A percentile compares a stretch with the other conserved stretches of the same genome.
phyloP scores from a whole-genome alignment of 805 yeast species.

The Cyberlindnera amylophila region DNA sequence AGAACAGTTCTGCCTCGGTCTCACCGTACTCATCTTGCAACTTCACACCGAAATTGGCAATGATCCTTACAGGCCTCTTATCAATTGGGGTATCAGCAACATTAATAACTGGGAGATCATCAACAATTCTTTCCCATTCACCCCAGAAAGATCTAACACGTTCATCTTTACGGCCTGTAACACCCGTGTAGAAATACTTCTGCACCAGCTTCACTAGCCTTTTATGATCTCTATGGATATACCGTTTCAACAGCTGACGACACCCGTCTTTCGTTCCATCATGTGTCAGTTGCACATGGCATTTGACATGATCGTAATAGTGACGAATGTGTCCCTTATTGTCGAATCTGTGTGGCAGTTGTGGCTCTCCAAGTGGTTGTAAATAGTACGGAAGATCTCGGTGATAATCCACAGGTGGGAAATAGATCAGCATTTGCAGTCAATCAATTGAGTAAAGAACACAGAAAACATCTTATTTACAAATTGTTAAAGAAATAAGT shows the following conservation, averaged over 20 bases:
- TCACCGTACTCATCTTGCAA: background rate
- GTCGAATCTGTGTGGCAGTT: slow-evolving; percentile 6
- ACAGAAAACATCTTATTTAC: no score
- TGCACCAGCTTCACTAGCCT: slow-evolving; percentile 1
- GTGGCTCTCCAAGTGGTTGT: background rate
- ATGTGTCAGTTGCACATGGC: slow-evolving; percentile 6
- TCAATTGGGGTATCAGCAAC: slow-evolving; percentile 3
- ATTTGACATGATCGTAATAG: slow-evolving; percentile 9
- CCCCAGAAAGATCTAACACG: slow-evolving; percentile 7
- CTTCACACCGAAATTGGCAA: no score
- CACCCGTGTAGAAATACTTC: slow-evolving; percentile 8
- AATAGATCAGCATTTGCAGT: slow-evolving; percentile 12
- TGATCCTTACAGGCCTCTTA: slow-evolving; percentile 3
- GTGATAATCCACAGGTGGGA: slow-evolving; percentile 3
- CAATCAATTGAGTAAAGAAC: no score
- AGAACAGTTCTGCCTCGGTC: background rate
- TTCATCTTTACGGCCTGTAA: slow-evolving; percentile 5
- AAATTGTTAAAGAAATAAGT: no score
- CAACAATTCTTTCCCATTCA: slow-evolving; percentile 1
- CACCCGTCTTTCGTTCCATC: slow-evolving; percentile 10
- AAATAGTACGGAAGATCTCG: slow-evolving; percentile 3
- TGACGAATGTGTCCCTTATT: slow-evolving; percentile 3
- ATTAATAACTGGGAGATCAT: background rate
- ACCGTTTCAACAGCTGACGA: slow-evolving; percentile 3
- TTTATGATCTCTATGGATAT: slow-evolving; percentile 5